A percentile compares a stretch with the other conserved stretches of the same genome.
Evolutionary conservation across 805 yeast genomes (phyloP).

Genomic region (Dipodascus albidus): DNA sequence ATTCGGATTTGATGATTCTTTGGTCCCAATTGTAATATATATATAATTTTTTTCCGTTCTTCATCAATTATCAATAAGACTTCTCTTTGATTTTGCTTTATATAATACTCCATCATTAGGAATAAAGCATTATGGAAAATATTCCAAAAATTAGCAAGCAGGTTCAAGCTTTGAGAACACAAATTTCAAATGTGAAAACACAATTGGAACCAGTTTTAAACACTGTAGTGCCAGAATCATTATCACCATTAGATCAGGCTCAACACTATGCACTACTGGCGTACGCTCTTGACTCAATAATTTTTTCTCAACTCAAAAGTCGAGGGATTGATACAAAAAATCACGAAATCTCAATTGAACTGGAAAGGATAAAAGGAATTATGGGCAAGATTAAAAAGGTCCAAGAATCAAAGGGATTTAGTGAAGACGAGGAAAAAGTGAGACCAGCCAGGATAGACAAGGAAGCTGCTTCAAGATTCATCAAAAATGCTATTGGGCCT

Average conservation of each 20-base stretch:
- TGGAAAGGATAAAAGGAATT: constrained; percentile 54
- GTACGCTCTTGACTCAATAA: constrained; percentile 43
- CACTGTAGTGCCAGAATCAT: background rate
- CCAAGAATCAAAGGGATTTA: background rate
- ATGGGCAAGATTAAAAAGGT: constrained; percentile 38
- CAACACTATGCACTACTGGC: constrained; percentile 23
- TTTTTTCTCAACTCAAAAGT: constrained; percentile 48
- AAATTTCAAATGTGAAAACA: background rate
- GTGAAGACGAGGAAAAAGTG: background rate
- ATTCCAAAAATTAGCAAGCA: background rate
- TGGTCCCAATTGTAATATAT: no score
- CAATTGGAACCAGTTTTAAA: constrained; percentile 2
- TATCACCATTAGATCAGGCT: constrained; percentile 3
- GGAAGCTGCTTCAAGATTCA: constrained; percentile 35
- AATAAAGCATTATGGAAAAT: constrained; percentile 2
- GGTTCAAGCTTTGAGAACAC: background rate
- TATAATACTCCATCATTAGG: no score
- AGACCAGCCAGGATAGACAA: constrained; percentile 19
- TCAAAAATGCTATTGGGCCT: constrained; percentile 30
- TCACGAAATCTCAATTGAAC: constrained; percentile 56
- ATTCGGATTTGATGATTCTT: no score
- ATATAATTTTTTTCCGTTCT: no score
- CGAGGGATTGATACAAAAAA: constrained; percentile 43
- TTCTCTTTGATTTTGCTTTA: no score
- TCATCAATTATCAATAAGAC: no score